Evolutionary conservation across 2,329 filamentous ascomycete genomes (phyloP).

Genomic region (Ophiostoma perfectum): DNA sequence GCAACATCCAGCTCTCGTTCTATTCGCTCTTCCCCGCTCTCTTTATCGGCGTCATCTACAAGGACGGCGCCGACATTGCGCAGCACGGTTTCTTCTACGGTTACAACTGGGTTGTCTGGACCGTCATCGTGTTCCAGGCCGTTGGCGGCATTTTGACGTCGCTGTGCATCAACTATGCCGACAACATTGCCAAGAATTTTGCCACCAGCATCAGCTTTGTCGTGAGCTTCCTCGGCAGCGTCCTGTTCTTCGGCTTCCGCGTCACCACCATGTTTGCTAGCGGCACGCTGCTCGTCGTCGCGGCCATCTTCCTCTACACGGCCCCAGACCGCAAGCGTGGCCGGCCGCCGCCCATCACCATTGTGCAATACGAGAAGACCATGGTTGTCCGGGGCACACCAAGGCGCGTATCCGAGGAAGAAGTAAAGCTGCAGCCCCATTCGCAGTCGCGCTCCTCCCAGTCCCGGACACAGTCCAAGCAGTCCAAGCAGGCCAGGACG

Average conservation of each 20-base stretch:
- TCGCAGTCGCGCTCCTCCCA: conserved; percentile 30
- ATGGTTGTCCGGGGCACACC: conserved; percentile 44
- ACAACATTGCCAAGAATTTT: conserved; percentile 92
- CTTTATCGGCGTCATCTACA: conserved; percentile 77
- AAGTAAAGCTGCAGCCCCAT: conserved; percentile 33
- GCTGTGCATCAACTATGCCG: conserved; percentile 73
- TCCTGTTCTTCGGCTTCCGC: conserved; percentile 77
- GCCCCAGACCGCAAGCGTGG: conserved; percentile 55
- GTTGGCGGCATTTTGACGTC: conserved; percentile 78
- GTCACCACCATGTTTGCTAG: conserved; percentile 72
- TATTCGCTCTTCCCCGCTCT: conserved; percentile 89
- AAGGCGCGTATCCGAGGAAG: conserved; percentile 37
- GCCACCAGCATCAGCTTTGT: conserved; percentile 89
- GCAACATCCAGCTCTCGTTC: conserved; percentile 90
- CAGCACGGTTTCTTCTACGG: conserved; percentile 88
- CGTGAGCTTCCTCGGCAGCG: conserved; percentile 76
- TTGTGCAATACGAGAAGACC: conserved; percentile 73
- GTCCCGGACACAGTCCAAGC: background rate
- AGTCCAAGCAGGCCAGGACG: background rate
- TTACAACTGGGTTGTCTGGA: conserved; percentile 90
- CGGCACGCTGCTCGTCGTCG: conserved; percentile 72
- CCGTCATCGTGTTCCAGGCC: conserved; percentile 75
- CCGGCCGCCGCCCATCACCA: conserved; percentile 60
- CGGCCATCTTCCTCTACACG: conserved; percentile 81
- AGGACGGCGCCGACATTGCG: conserved; percentile 78